A percentile compares a stretch with the other conserved stretches of the same genome.
These are phyloP conservation scores for Paecilomyces variotii DNA, from an alignment of 2,329 filamentous ascomycete genomes.

Conservation along the genomic window DNA sequence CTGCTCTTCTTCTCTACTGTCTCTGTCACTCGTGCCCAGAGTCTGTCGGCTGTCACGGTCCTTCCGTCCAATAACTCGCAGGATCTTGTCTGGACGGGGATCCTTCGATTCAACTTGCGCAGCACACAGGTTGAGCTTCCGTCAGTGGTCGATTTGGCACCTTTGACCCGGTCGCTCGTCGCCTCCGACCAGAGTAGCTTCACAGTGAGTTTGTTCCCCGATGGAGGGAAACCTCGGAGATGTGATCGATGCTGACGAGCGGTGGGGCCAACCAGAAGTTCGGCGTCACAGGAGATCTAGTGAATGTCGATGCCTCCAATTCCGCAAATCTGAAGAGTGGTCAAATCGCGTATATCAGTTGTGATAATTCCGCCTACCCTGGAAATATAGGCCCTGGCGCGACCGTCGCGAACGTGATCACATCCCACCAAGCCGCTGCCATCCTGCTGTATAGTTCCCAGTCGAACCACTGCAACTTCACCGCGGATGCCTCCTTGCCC, in stretches of 20 bases:
- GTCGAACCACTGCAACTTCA: slow-evolving; percentile 30
- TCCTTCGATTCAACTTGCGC: slow-evolving; percentile 15
- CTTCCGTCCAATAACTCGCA: slow-evolving; percentile 22
- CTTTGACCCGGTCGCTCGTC: slow-evolving; percentile 18
- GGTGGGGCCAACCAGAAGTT: slow-evolving; percentile 15
- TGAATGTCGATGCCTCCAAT: slow-evolving; percentile 21
- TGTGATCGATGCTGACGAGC: slow-evolving; percentile 2
- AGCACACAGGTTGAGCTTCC: slow-evolving; percentile 14
- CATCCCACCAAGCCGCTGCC: slow-evolving; percentile 19
- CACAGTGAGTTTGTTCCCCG: slow-evolving; percentile 12
- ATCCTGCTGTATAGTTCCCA: slow-evolving; percentile 34
- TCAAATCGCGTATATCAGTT: slow-evolving; percentile 34
- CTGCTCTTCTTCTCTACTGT: slow-evolving; percentile 7
- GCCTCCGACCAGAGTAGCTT: slow-evolving; percentile 11
- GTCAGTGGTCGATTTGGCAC: slow-evolving; percentile 12
- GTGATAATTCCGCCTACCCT: slow-evolving; percentile 31
- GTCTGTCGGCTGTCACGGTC: slow-evolving; percentile 14
- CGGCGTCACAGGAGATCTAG: slow-evolving; percentile 18
- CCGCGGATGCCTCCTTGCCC: slow-evolving; percentile 11
- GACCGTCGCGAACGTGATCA: slow-evolving; percentile 26
- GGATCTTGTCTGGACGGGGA: slow-evolving; percentile 14
- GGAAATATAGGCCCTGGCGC: slow-evolving; percentile 28
- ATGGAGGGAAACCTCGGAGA: not conserved
- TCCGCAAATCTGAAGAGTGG: slow-evolving; percentile 15
- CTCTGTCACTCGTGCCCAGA: slow-evolving; percentile 6